A percentile compares a stretch with the other conserved stretches of the same genome.
These are phyloP conservation scores for Clausena lansium DNA, from an alignment of 345 rosid species.

Conservation along the genomic window DNA sequence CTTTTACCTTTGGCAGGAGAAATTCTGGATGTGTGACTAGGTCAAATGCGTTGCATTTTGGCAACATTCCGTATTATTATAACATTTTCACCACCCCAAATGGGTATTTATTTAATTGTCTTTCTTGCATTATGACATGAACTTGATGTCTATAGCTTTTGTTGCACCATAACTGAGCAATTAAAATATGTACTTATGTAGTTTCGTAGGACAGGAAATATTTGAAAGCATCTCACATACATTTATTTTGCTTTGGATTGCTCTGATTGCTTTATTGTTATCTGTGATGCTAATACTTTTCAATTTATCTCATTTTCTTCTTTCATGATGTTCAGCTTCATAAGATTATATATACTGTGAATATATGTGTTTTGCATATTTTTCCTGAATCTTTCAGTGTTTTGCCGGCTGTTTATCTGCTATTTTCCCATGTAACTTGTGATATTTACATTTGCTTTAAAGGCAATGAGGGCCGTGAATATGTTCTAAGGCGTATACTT, in stretches of 20 bases:
- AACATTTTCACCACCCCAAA: not conserved
- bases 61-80: not conserved
- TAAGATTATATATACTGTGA: not conserved
- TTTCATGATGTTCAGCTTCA: not conserved
- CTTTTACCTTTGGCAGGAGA: not conserved
- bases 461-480: constrained; percentile 99
- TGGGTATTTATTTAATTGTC: not conserved
- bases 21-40: not conserved
- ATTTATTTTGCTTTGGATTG: not conserved
- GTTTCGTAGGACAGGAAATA: not conserved
- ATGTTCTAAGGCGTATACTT: constrained; percentile 93
- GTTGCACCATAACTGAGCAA: not conserved
- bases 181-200: not conserved
- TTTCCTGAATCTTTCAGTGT: not conserved
- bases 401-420: not conserved
- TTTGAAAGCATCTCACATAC: not conserved
- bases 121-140: not conserved
- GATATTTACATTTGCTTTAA: constrained; percentile 10
- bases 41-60: not conserved
- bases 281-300: not conserved
- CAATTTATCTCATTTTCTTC: not conserved
- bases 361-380: not conserved
- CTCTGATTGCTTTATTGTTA: not conserved
- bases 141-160: not conserved
- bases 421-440: constrained; percentile 8